These are phyloP conservation scores for Solanum paucissectum DNA, from an alignment of 257 asterid species.

Conservation along the genomic window DNA sequence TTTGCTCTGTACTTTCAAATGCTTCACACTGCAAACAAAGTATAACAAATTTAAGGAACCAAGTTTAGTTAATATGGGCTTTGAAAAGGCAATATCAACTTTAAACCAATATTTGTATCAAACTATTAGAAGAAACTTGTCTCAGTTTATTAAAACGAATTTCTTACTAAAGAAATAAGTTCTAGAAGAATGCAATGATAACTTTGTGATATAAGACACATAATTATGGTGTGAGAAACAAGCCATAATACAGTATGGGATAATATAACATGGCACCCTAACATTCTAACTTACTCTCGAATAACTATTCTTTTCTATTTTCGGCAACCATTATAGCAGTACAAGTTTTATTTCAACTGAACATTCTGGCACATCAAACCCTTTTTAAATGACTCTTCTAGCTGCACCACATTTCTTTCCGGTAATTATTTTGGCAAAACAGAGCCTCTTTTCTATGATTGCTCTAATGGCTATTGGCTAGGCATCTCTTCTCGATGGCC, in stretches of 20 bases:
- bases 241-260: not conserved
- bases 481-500: not conserved
- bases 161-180: not conserved
- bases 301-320: not conserved
- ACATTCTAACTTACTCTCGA: not conserved
- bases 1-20: constrained; percentile 59
- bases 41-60: not conserved
- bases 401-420: not conserved
- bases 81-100: not conserved
- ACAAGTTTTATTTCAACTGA: not conserved
- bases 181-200: not conserved
- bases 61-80: not conserved
- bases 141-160: not conserved
- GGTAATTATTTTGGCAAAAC: not conserved
- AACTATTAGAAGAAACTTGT: not conserved
- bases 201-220: not conserved
- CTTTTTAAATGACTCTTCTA: not conserved
- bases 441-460: not conserved
- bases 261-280: not conserved
- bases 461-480: not conserved
- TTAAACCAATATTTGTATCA: not conserved
- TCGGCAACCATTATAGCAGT: not conserved
- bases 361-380: not conserved
- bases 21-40: constrained; percentile 61
- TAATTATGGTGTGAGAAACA: not conserved